Conservation (phyloP, 2,329 filamentous ascomycete species). For the Sporothrix inflata region DNA sequence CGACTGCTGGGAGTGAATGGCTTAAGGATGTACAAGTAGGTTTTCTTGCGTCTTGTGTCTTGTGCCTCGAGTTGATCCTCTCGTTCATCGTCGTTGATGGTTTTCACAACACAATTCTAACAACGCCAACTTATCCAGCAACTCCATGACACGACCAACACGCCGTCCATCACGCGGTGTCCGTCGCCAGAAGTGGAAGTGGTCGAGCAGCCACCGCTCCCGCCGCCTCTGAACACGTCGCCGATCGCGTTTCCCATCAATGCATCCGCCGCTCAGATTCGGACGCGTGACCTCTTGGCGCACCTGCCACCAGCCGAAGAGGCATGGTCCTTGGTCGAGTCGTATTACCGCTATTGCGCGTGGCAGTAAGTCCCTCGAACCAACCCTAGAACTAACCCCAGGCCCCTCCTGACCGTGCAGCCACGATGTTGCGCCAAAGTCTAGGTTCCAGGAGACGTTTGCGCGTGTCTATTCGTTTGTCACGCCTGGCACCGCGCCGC, state of each 20-base stretch:
- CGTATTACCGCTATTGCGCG: constrained; percentile 28
- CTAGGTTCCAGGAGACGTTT: constrained; percentile 19
- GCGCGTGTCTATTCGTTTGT: constrained; percentile 11
- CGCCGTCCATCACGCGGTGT: background rate
- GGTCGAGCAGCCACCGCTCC: background rate
- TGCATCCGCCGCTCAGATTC: background rate
- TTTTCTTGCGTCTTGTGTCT: too few relatives aligned
- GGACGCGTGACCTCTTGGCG: constrained; percentile 16
- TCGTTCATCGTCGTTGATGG: too few relatives aligned
- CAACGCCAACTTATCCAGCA: too few relatives aligned
- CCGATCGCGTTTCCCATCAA: constrained; percentile 16
- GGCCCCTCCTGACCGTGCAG: too few relatives aligned
- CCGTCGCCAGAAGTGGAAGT: constrained; percentile 9
- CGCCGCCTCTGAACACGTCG: background rate
- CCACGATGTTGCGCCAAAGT: constrained; percentile 17
- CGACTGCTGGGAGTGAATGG: constrained; percentile 28
- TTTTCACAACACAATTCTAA: too few relatives aligned
- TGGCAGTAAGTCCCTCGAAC: constrained; percentile 28
- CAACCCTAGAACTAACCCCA: too few relatives aligned
- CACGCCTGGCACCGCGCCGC: background rate
- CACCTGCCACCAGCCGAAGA: constrained; percentile 21
- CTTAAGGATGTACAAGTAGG: constrained; percentile 26
- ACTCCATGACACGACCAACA: constrained; percentile 18
- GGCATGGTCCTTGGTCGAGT: constrained; percentile 25
- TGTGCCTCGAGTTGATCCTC: too few relatives aligned